These are phyloP conservation scores for Austroboletus eburneus DNA, from an alignment of 768 basidiomycete species.

Conservation along the genomic window DNA sequence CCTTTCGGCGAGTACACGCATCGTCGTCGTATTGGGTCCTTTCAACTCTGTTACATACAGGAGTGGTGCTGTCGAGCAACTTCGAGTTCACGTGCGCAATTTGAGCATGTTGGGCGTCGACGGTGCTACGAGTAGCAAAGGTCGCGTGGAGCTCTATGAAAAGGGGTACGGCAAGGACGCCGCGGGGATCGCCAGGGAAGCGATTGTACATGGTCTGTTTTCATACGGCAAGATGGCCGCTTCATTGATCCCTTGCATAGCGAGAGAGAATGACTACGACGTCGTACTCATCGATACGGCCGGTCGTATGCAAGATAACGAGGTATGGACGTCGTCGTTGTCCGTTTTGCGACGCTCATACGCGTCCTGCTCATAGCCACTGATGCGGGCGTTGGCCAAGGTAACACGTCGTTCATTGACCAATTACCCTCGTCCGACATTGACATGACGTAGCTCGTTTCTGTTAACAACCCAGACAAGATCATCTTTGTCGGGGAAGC, in stretches of 20 bases:
- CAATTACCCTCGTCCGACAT: neutral
- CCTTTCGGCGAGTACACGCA: constrained; percentile 64
- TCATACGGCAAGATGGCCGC: neutral
- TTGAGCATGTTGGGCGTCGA: constrained; percentile 77
- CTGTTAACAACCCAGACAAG: constrained; percentile 94
- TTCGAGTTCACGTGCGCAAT: constrained; percentile 95
- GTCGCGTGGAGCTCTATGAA: constrained; percentile 89
- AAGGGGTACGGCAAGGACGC: constrained; percentile 98
- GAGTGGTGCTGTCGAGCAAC: constrained; percentile 96
- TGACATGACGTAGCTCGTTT: constrained; percentile 59
- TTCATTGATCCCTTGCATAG: constrained; percentile 37
- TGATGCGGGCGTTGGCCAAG: constrained; percentile 99
- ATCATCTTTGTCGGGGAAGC: constrained; percentile 98
- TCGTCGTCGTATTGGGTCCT: neutral
- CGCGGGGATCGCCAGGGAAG: constrained; percentile 96
- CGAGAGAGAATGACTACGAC: constrained; percentile 86
- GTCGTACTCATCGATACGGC: constrained; percentile 98
- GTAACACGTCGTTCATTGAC: constrained; percentile 31
- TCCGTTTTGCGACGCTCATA: neutral
- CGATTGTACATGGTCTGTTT: constrained; percentile 76
- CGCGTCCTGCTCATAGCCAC: constrained; percentile 48
- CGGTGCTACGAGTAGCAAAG: constrained; percentile 63
- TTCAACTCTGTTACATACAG: constrained; percentile 32
- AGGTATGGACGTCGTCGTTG: constrained; percentile 45
- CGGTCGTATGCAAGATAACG: constrained; percentile 99